Conservation (phyloP, 1,284 basidiomycete species). For the Phenoliferia sp. region DNA sequence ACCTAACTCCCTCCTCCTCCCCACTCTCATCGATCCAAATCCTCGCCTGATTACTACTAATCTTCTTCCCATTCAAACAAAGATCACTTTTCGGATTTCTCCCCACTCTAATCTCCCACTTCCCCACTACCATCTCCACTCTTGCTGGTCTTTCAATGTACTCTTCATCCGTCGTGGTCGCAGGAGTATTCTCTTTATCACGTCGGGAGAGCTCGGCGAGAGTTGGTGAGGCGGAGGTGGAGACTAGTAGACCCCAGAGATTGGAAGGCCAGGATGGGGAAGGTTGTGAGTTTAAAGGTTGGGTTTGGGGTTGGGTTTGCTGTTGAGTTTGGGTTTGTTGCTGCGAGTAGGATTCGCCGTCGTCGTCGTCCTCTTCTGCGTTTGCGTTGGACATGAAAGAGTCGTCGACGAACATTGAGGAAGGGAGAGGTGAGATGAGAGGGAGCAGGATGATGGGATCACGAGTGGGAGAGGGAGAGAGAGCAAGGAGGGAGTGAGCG, state of each 20-base stretch:
- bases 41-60: slow-evolving; percentile 30
- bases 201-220: not conserved
- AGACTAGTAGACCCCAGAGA: slow-evolving; percentile 19
- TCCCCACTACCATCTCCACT: slow-evolving; percentile 3
- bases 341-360: too few species aligned
- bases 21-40: slow-evolving; percentile 16
- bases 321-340: too few species aligned
- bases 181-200: not conserved
- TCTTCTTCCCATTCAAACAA: slow-evolving; percentile 23
- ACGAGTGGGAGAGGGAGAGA: not conserved
- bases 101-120: slow-evolving; percentile 7
- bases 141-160: not conserved
- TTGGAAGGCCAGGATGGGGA: slow-evolving; percentile 6
- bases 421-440: not conserved
- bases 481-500: not conserved
- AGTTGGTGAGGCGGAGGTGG: not conserved
- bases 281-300: slow-evolving; percentile 14
- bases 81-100: slow-evolving; percentile 24
- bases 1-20: slow-evolving; percentile 20
- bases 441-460: not conserved
- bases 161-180: not conserved
- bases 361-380: too few species aligned
- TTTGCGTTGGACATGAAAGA: too few species aligned
- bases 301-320: slow-evolving; percentile 15
- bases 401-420: not conserved